Evolutionary conservation across 495 filamentous ascomycete species (phyloP).

Genomic region (Clohesyomyces aquaticus): DNA sequence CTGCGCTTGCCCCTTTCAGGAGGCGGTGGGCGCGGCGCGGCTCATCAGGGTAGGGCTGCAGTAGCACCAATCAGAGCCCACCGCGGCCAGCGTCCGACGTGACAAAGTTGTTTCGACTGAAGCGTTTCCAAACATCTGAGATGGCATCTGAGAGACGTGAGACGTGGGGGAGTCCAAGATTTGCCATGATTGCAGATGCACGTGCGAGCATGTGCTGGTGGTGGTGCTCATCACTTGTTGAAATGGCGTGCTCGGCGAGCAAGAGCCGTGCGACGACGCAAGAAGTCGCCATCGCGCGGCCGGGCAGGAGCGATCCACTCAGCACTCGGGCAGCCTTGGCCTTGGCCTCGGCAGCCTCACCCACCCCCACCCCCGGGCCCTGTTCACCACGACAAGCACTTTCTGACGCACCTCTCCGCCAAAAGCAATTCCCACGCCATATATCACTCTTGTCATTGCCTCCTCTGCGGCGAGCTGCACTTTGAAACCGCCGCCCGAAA

Average conservation of each 20-base stretch:
- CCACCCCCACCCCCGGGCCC: neutral
- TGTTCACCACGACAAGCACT: neutral
- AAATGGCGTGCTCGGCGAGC: conserved; percentile 12
- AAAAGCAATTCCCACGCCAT: conserved; percentile 8
- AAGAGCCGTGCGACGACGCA: neutral
- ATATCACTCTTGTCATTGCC: neutral
- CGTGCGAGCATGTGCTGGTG: neutral
- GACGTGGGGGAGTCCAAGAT: neutral
- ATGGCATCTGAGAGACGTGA: neutral
- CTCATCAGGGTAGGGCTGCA: conserved; percentile 2
- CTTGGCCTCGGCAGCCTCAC: conserved; percentile 1
- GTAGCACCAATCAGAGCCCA: conserved; percentile 5
- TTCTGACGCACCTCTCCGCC: too few relatives aligned
- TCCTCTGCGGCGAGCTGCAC: neutral
- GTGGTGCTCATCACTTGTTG: conserved; percentile 4
- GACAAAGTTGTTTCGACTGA: too few relatives aligned
- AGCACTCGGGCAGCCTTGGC: too few relatives aligned
- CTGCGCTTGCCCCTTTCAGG: neutral
- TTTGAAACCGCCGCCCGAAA: neutral
- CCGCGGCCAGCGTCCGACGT: neutral
- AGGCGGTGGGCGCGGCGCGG: neutral
- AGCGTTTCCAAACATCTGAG: neutral
- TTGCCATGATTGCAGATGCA: neutral
- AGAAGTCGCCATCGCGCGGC: neutral
- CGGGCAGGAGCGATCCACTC: too few relatives aligned